These are phyloP conservation scores for Ogataea nonfermentans DNA, from an alignment of 805 yeast genomes.

Conservation along the genomic window DNA sequence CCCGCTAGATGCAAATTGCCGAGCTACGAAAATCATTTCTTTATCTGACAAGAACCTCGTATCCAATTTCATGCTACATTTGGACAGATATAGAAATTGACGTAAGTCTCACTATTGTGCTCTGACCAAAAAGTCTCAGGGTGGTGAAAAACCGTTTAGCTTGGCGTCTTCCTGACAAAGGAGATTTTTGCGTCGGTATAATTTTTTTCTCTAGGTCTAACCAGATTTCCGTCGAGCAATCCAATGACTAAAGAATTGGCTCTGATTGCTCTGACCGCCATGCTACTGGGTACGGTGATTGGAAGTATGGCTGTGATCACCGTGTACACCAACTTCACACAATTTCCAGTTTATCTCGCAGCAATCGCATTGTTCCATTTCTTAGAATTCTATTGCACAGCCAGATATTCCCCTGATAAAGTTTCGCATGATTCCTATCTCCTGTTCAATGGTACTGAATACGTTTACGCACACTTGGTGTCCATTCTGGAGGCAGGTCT, in stretches of 20 bases:
- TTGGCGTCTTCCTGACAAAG: too few relatives aligned
- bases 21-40: too few relatives aligned
- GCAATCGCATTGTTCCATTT: slow-evolving; percentile 68
- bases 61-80: too few relatives aligned
- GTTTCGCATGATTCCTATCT: slow-evolving; percentile 71
- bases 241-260: slow-evolving; percentile 26
- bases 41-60: too few relatives aligned
- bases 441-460: slow-evolving; percentile 59
- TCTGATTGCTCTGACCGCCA: slow-evolving; percentile 44
- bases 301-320: slow-evolving; percentile 39
- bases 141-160: too few relatives aligned
- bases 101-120: too few relatives aligned
- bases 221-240: too few relatives aligned
- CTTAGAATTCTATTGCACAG: slow-evolving; percentile 79
- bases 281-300: slow-evolving; percentile 40
- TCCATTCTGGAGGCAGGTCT: slow-evolving; percentile 52
- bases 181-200: too few relatives aligned
- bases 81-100: too few relatives aligned
- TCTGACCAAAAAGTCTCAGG: too few relatives aligned
- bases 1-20: too few relatives aligned
- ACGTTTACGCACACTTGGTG: slow-evolving; percentile 52
- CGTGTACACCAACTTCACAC: slow-evolving; percentile 30
- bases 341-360: slow-evolving; percentile 45
- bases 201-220: too few relatives aligned
- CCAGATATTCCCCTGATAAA: slow-evolving; percentile 63